Evolutionary conservation across 2,329 filamentous ascomycete species (phyloP).

Genomic region (Coniochaeta prunicola): DNA sequence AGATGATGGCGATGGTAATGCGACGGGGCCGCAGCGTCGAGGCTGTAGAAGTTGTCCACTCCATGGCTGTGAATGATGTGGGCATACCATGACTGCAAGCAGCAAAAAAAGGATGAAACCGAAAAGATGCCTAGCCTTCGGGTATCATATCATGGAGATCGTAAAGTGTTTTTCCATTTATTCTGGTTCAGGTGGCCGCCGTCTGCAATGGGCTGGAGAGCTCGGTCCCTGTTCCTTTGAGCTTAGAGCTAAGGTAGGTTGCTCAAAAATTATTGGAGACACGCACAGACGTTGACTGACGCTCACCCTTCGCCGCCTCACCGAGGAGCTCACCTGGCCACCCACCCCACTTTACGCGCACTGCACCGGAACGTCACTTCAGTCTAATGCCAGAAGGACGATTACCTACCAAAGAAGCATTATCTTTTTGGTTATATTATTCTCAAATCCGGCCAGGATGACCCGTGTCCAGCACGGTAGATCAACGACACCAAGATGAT

Average conservation of each 20-base stretch:
- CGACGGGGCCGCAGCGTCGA: slow-evolving; percentile 48
- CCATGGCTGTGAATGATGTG: slow-evolving; percentile 30
- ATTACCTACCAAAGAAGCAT: not conserved
- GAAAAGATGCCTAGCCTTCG: too few species aligned
- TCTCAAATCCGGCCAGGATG: not conserved
- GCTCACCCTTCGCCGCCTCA: not conserved
- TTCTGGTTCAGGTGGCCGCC: too few species aligned
- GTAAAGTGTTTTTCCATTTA: too few species aligned
- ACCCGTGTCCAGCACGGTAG: not conserved
- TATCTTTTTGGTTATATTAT: not conserved
- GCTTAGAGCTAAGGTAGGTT: not conserved
- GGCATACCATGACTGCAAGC: slow-evolving; percentile 1
- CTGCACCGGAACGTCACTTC: not conserved
- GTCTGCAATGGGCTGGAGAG: not conserved
- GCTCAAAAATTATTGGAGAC: not conserved
- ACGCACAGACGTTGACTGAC: not conserved
- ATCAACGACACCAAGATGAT: slow-evolving; percentile 34
- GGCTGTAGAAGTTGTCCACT: slow-evolving; percentile 28
- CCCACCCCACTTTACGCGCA: not conserved
- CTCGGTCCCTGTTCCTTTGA: not conserved
- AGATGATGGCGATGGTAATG: slow-evolving; percentile 47
- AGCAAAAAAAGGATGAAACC: not conserved
- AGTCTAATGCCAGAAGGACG: not conserved
- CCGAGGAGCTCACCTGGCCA: not conserved
- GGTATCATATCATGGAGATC: too few species aligned